Conservation (phyloP, 371 early-diverging fungal genomes). For the Basidiobolus meristosporus region DNA sequence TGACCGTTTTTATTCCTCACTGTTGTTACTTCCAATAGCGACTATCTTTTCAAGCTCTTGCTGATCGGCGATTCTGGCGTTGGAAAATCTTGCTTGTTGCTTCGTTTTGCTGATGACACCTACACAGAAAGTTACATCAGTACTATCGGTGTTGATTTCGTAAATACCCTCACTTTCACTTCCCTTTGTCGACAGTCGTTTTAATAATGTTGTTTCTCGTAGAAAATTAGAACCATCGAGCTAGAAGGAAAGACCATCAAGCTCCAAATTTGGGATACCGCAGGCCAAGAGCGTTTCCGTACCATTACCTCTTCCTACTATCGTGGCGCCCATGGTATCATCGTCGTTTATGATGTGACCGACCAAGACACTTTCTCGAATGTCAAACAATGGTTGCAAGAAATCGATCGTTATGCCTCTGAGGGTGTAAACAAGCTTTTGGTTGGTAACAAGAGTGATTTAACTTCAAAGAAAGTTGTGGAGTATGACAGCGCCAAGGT, state of each 20-base stretch:
- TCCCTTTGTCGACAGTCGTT: neutral
- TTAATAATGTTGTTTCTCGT: too few relatives aligned
- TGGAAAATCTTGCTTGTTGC: conserved; percentile 95
- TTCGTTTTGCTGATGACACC: conserved; percentile 96
- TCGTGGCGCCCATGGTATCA: conserved; percentile 96
- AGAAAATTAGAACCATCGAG: conserved; percentile 98
- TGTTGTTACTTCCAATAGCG: too few relatives aligned
- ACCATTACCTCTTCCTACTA: conserved; percentile 98
- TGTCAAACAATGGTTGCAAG: conserved; percentile 89
- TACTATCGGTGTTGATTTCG: conserved; percentile 97
- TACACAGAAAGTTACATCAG: conserved; percentile 95
- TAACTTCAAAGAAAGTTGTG: conserved; percentile 72
- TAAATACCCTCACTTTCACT: conserved; percentile 12
- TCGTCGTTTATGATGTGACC: conserved; percentile 97
- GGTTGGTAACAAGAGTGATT: conserved; percentile 98
- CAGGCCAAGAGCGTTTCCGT: conserved; percentile 99
- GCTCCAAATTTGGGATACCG: conserved; percentile 99
- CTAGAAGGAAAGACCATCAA: conserved; percentile 96
- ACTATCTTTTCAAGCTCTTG: conserved; percentile 97
- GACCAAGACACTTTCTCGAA: conserved; percentile 87
- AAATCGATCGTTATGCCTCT: conserved; percentile 93
- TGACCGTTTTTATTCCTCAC: too few relatives aligned
- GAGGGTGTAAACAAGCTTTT: conserved; percentile 86
- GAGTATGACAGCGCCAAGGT: conserved; percentile 58
- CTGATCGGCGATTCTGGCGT: conserved; percentile 98